Percentiles rank a stretch among this genome's conserved stretches.
These are phyloP conservation scores for Microdochium nivale DNA, from an alignment of 2,329 filamentous ascomycete genomes.

Conservation along the genomic window DNA sequence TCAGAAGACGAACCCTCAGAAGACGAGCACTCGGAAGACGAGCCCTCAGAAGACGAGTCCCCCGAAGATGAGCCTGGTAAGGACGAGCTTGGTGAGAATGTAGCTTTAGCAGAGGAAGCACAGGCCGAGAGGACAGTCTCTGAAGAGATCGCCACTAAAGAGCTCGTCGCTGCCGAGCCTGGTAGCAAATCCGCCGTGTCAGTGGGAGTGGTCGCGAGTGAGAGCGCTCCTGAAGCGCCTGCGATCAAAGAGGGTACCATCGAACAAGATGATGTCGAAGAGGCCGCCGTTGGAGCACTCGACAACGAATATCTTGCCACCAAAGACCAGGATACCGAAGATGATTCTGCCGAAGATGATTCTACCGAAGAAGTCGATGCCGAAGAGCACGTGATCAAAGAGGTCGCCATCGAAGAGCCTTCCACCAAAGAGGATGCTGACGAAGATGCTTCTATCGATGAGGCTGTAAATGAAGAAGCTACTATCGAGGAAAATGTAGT, in stretches of 20 bases:
- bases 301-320: constrained; percentile 3
- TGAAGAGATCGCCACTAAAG: constrained; percentile 5
- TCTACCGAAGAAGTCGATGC: neutral
- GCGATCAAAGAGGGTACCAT: constrained; percentile 1
- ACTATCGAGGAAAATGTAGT: neutral
- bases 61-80: constrained; percentile 1
- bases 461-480: no score
- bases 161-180: no score
- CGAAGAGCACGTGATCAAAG: neutral
- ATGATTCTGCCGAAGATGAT: neutral
- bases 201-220: no score
- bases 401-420: neutral
- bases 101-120: neutral
- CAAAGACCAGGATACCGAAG: neutral
- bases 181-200: no score
- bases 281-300: constrained; percentile 5
- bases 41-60: neutral
- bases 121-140: neutral
- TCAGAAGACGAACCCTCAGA: neutral
- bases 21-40: neutral
- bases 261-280: constrained; percentile 3
- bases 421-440: neutral
- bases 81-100: no score
- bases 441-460: constrained; percentile 2
- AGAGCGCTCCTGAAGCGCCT: constrained; percentile 4